Conservation (phyloP, 352 stramenopile genomes). For the Globisporangium nagaii region DNA sequence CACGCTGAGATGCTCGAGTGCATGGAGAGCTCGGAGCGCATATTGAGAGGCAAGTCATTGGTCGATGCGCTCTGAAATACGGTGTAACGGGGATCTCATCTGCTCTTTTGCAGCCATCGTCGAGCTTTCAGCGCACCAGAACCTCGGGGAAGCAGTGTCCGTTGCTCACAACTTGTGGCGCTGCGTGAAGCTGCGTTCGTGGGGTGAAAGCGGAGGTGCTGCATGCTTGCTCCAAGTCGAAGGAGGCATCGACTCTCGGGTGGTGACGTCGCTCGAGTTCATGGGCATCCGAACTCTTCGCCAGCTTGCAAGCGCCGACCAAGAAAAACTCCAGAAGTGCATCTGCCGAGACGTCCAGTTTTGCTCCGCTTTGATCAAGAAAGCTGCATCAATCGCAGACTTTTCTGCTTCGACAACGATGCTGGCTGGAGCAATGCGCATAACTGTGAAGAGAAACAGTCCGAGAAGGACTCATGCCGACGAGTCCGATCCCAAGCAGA, state of each 20-base stretch:
- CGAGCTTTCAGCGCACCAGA: constrained; percentile 13
- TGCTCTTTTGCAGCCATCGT: constrained; percentile 7
- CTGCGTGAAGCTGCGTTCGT: constrained; percentile 19
- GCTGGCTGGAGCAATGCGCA: not conserved
- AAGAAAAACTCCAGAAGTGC: constrained; percentile 11
- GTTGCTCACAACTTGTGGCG: constrained; percentile 17
- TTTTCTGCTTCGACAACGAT: constrained; percentile 8
- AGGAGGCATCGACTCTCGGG: constrained; percentile 10
- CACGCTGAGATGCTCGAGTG: constrained; percentile 14
- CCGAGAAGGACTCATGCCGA: not conserved
- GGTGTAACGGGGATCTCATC: too few relatives aligned
- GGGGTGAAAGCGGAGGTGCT: constrained; percentile 16
- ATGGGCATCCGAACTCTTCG: constrained; percentile 22
- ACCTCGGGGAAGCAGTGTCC: constrained; percentile 11
- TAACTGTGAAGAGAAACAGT: not conserved
- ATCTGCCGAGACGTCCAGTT: constrained; percentile 12
- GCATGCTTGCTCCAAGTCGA: constrained; percentile 16
- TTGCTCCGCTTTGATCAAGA: constrained; percentile 12
- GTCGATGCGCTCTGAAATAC: not conserved
- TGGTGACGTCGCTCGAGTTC: constrained; percentile 18
- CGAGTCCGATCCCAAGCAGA: not conserved
- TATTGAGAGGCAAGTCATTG: constrained; percentile 19
- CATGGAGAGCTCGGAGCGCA: constrained; percentile 13
- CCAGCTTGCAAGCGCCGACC: constrained; percentile 15
- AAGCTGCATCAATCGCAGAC: constrained; percentile 12